Conservation (phyloP, 2,329 filamentous ascomycete species). For the Ceratocystis destructans region DNA sequence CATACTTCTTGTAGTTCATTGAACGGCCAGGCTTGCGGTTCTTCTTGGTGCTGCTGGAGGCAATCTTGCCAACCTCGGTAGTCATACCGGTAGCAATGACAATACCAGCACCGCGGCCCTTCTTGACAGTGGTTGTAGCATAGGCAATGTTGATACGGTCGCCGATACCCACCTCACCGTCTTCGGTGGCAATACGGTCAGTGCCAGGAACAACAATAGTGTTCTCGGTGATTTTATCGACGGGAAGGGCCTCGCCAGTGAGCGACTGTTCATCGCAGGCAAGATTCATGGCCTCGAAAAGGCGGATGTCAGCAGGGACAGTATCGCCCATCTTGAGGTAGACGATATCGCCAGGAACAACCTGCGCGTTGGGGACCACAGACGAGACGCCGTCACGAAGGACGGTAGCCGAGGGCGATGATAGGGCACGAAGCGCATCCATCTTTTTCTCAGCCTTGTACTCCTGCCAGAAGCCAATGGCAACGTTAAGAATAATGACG, state of each 20-base stretch:
- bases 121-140: conserved; percentile 58
- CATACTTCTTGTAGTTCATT: conserved; percentile 41
- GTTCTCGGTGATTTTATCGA: conserved; percentile 48
- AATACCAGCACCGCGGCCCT: conserved; percentile 58
- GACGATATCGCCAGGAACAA: conserved; percentile 60
- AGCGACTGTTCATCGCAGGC: conserved; percentile 66
- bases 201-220: conserved; percentile 32
- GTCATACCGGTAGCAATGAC: conserved; percentile 59
- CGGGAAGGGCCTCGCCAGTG: conserved; percentile 62
- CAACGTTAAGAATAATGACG: conserved; percentile 55
- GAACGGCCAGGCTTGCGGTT: conserved; percentile 41
- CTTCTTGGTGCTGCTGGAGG: conserved; percentile 41
- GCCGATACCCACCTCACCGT: conserved; percentile 48
- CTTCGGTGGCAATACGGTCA: conserved; percentile 33
- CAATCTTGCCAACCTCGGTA: conserved; percentile 59
- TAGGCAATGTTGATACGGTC: conserved; percentile 65
- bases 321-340: conserved; percentile 58
- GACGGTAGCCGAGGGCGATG: conserved; percentile 49
- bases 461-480: conserved; percentile 53
- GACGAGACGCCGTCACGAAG: conserved; percentile 45
- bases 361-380: conserved; percentile 44
- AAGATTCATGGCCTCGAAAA: conserved; percentile 63
- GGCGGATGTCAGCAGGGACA: conserved; percentile 56
- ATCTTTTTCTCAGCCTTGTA: conserved; percentile 53
- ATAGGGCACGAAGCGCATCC: conserved; percentile 48